Conservation (phyloP, 1,139 yeast genomes). For the Geotrichum carabidarum region DNA sequence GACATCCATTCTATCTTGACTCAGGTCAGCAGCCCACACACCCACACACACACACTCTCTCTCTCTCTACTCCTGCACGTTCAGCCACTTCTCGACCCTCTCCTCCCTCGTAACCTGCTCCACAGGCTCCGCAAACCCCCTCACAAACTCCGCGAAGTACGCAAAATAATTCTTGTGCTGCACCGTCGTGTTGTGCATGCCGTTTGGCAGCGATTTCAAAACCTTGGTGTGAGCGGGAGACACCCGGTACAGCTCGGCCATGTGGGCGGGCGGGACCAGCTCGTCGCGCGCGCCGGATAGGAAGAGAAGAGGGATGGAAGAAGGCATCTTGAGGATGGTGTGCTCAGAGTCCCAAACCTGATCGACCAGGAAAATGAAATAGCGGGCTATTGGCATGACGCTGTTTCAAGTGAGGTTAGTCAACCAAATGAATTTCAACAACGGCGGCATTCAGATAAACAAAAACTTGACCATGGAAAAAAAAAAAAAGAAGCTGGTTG, state of each 20-base stretch:
- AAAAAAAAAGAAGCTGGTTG: too few relatives aligned
- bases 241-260: slow-evolving; percentile 53
- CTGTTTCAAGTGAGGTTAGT: too few relatives aligned
- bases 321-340: slow-evolving; percentile 50
- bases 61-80: slow-evolving; percentile 4
- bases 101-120: slow-evolving; percentile 25
- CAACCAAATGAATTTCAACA: background rate
- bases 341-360: slow-evolving; percentile 80
- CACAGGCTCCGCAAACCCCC: slow-evolving; percentile 38
- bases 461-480: background rate
- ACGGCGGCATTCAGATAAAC: too few relatives aligned
- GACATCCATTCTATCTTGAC: background rate
- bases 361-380: slow-evolving; percentile 59
- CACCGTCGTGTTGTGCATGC: slow-evolving; percentile 77
- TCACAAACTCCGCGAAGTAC: slow-evolving; percentile 52
- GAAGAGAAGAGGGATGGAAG: slow-evolving; percentile 60
- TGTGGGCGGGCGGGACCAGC: slow-evolving; percentile 84
- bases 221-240: slow-evolving; percentile 28
- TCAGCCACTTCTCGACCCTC: slow-evolving; percentile 4
- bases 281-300: slow-evolving; percentile 77
- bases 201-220: slow-evolving; percentile 51
- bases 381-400: slow-evolving; percentile 26
- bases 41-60: background rate
- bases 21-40: too few relatives aligned
- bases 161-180: slow-evolving; percentile 73